Percentiles rank a stretch among this genome's conserved stretches.
phyloP scores from a whole-genome alignment of 768 basidiomycete species.

The Pholiota molesta region DNA sequence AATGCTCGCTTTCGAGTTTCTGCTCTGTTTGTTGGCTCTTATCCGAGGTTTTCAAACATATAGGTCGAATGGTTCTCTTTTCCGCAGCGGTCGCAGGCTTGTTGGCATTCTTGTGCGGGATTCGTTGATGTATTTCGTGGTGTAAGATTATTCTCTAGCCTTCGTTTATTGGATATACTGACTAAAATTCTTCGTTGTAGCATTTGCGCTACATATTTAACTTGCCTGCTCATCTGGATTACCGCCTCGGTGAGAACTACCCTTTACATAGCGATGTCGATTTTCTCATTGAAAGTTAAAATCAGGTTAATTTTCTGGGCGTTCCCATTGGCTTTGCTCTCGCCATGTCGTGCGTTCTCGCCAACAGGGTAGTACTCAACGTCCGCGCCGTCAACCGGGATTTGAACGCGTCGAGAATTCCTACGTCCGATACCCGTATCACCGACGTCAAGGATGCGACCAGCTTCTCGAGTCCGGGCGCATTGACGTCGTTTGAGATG shows the following conservation, averaged over 20 bases:
- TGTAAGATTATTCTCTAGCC: constrained; percentile 37
- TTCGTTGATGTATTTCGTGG: constrained; percentile 57
- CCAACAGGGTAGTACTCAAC: constrained; percentile 60
- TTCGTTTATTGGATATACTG: neutral
- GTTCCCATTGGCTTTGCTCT: constrained; percentile 61
- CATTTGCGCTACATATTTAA: constrained; percentile 58
- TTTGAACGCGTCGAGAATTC: constrained; percentile 14
- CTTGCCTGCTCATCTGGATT: constrained; percentile 48
- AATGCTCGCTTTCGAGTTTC: constrained; percentile 53
- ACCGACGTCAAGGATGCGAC: neutral
- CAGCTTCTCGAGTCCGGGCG: constrained; percentile 15
- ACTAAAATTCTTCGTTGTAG: constrained; percentile 30
- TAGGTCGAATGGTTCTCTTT: constrained; percentile 34
- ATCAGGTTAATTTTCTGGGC: constrained; percentile 48
- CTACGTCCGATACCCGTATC: neutral
- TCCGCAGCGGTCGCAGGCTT: constrained; percentile 46
- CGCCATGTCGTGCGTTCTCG: constrained; percentile 59
- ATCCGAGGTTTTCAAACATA: constrained; percentile 50
- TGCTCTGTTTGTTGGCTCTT: constrained; percentile 56
- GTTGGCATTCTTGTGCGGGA: constrained; percentile 57
- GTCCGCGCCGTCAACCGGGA: constrained; percentile 46
- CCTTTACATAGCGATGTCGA: neutral
- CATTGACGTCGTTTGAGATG: constrained; percentile 29
- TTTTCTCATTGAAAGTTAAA: neutral
- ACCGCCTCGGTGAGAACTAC: constrained; percentile 33